Percentiles rank a stretch among this genome's conserved stretches.
phyloP scores from a whole-genome alignment of 345 rosid genomes.

The Nasturtium officinale region DNA sequence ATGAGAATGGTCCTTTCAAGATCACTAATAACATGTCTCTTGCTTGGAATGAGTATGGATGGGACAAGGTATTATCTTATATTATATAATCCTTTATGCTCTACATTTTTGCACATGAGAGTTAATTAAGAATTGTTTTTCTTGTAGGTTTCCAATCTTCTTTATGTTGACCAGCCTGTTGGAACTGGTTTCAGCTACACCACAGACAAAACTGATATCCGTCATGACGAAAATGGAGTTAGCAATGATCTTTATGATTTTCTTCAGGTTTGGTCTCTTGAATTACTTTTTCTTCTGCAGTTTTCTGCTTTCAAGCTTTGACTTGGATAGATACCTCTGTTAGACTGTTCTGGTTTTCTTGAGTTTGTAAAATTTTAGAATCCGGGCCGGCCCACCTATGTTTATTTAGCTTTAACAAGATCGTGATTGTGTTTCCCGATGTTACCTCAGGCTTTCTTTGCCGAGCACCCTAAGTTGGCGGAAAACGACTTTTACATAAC shows the following conservation, averaged over 20 bases:
- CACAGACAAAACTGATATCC: slow-evolving; percentile 80
- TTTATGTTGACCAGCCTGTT: slow-evolving; percentile 93
- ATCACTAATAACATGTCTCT: slow-evolving; percentile 85
- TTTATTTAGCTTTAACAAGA: slow-evolving; percentile 11
- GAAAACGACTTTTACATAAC: slow-evolving; percentile 90
- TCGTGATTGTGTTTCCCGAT: slow-evolving; percentile 23
- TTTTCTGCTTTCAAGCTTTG: slow-evolving; percentile 11
- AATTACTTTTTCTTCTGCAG: neutral
- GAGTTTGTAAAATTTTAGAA: neutral
- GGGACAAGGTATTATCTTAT: slow-evolving; percentile 70
- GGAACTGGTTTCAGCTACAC: slow-evolving; percentile 99
- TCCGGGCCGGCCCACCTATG: neutral
- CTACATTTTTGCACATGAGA: neutral
- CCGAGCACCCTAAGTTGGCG: slow-evolving; percentile 78
- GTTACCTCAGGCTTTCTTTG: slow-evolving; percentile 72
- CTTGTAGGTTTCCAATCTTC: slow-evolving; percentile 84
- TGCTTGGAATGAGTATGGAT: slow-evolving; percentile 83
- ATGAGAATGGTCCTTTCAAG: slow-evolving; percentile 93
- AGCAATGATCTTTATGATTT: slow-evolving; percentile 93
- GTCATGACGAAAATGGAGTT: slow-evolving; percentile 86
- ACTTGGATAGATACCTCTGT: neutral
- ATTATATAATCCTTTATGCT: slow-evolving; percentile 1
- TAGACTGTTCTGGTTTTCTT: neutral
- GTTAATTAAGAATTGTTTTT: slow-evolving; percentile 15
- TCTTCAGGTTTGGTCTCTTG: slow-evolving; percentile 68